phyloP scores from a whole-genome alignment of 495 filamentous ascomycete species.

The Lophiotrema nucula region DNA sequence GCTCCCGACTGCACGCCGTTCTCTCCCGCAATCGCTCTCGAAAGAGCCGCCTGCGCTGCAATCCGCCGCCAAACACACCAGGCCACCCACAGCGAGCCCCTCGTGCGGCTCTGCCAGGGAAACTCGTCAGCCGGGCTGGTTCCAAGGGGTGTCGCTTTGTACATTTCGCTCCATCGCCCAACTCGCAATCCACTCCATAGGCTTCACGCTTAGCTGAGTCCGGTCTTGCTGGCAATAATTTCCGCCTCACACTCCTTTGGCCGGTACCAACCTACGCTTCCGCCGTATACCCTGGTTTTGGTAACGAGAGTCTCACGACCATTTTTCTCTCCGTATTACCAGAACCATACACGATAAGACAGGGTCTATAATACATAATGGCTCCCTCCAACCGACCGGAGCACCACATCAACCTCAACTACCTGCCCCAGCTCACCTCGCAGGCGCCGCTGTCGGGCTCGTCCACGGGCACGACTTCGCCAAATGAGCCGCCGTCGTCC shows the following conservation, averaged over 20 bases:
- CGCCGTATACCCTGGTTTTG: conserved; percentile 36
- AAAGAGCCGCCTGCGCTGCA: conserved; percentile 18
- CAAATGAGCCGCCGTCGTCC: conserved; percentile 71
- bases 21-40: conserved; percentile 7
- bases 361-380: conserved; percentile 78
- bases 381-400: conserved; percentile 69
- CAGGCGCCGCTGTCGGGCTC: conserved; percentile 75
- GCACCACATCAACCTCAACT: conserved; percentile 72
- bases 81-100: no score
- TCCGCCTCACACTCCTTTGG: conserved; percentile 37
- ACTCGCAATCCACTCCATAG: background rate
- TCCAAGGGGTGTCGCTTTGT: background rate
- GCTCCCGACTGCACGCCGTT: background rate
- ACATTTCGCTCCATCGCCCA: conserved; percentile 1
- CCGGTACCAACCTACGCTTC: conserved; percentile 31
- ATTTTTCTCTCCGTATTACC: conserved; percentile 25
- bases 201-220: conserved; percentile 23
- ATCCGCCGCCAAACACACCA: background rate
- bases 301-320: conserved; percentile 35
- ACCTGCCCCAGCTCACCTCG: conserved; percentile 57
- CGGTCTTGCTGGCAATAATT: conserved; percentile 33
- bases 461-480: conserved; percentile 83
- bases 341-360: conserved; percentile 31
- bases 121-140: conserved; percentile 13
- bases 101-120: background rate